Base-by-base conservation (phyloP, 345 rosid genomes). In the Camelina laxa region DNA sequence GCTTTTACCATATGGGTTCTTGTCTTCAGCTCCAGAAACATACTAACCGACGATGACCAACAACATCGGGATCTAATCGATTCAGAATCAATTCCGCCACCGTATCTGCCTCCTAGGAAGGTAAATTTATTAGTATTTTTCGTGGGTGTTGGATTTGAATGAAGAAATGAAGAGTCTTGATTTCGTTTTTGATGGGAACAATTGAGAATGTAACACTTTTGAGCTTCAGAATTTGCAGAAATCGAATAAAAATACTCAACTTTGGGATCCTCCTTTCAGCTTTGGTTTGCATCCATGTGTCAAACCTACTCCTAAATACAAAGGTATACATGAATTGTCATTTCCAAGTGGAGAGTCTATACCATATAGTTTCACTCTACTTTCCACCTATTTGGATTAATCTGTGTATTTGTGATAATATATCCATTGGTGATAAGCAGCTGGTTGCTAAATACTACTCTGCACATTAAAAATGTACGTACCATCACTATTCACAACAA, bases 221-320 rank as follows among this genome's bases (percentile, higher is more conserved):
- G 22, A 30, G 66, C 59, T 70, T 74, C 61, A 58, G 42, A 65
- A 67, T 74, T 36, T 82, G 68, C 81, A 86, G 93, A 70, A 77
- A 30, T 14, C 69, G 31, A 74, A 79, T 73, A 84, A 74, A 50
- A 14, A 58, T 16, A n/a, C 49, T 33, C 80, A 80, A 41, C 86
- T 92, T 49, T 88, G 96, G 97, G 84, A 69, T 76, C 76, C 87
- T 73, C 85, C 96, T 67, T 85, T 79, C 47, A 85, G 83, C 79
- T 75, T 82, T 75, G 89, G 89, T 21, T 85, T 95, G 72, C 92
- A 78, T 65, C 85, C 91, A 57, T 95, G 99, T 67, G 66, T 83
- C 65, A 87, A 87, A 67, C 90, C 96, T 60, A 82, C 90, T 21
- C 24, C 80, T 56, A 85, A 55, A 80, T 89, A 84, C 66, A 83